phyloP scores from a whole-genome alignment of 495 filamentous ascomycete genomes.

The Aspergillus nanangensis region DNA sequence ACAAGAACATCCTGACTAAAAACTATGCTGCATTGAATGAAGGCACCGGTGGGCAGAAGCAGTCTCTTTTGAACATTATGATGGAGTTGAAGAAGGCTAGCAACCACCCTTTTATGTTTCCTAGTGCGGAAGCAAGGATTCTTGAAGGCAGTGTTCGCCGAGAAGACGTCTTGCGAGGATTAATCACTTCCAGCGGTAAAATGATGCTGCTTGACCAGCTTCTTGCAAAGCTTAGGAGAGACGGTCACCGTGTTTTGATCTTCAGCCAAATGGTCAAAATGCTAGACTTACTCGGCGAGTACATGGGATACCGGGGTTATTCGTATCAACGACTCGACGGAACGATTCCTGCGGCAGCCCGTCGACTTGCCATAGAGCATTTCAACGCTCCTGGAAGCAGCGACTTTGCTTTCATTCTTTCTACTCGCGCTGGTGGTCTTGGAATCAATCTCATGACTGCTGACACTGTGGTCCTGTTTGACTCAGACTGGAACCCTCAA shows the following conservation, averaged over 20 bases:
- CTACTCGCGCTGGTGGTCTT: slow-evolving; percentile 90
- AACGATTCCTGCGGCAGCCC: slow-evolving; percentile 79
- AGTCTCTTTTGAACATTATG: slow-evolving; percentile 96
- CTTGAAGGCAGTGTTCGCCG: slow-evolving; percentile 69
- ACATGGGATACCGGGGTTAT: slow-evolving; percentile 83
- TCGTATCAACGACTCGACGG: slow-evolving; percentile 92
- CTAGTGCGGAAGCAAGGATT: slow-evolving; percentile 83
- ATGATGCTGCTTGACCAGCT: slow-evolving; percentile 98
- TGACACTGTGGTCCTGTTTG: slow-evolving; percentile 95
- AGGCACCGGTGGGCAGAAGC: slow-evolving; percentile 81
- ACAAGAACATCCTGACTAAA: slow-evolving; percentile 95
- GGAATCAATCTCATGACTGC: slow-evolving; percentile 99
- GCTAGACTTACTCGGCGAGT: slow-evolving; percentile 92
- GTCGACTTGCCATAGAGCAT: slow-evolving; percentile 91
- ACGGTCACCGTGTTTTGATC: slow-evolving; percentile 92
- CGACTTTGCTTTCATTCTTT: slow-evolving; percentile 95
- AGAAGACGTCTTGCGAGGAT: slow-evolving; percentile 81
- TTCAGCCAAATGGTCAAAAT: slow-evolving; percentile 99
- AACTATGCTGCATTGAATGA: slow-evolving; percentile 95
- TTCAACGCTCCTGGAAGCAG: slow-evolving; percentile 92
- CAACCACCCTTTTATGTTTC: slow-evolving; percentile 98
- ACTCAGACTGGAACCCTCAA: slow-evolving; percentile 99
- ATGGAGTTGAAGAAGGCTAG: slow-evolving; percentile 99
- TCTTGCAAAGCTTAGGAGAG: slow-evolving; percentile 81
- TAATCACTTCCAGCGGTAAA: slow-evolving; percentile 96